Base-by-base conservation (phyloP, 2,329 filamentous ascomycete species). In the Paraphoma sp. region DNA sequence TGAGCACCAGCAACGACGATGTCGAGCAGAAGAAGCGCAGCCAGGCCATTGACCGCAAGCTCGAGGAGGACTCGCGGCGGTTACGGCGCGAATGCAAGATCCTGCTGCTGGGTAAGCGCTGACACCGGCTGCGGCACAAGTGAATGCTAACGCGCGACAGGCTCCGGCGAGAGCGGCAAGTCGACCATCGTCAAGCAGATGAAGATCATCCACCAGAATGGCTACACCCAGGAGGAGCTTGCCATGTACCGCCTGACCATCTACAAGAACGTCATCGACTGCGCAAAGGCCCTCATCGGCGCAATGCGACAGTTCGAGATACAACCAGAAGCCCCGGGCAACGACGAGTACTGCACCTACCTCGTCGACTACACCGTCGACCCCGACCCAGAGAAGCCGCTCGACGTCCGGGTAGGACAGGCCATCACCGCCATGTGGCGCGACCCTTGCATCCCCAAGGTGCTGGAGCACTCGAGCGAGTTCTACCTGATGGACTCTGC, bases 151-250 rank as follows among this genome's bases (percentile, higher is more conserved):
- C 68, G 43, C 43, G 51, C 53, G 31, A 48, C 76, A 97, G 95
- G 95, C 65, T 98, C 95, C 64, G 95, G 95, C 65, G 95, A 99
- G 82, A 98, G 94, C 79, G 95, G 95, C 67, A 99, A 99, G 81
- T 98, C 95, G 56, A 99, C 95, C 9, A 98, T 99, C 71, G 95
- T 99, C 68, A 99, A 99, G 80, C 95, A 99, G 84, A 99, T 99
- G 95, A 99, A 98, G 81, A 99, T 99, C 70, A 98, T 99, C 73
- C 95, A 99, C 75, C 90, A 98, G 71, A 97, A 97, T 80, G 95
- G 95, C 59, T 99, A 99, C 79, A 93, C 92, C 10, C 88, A 92
- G 66, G 94, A 98, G 70, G 95, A 99, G 79, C 84, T 98, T 48
- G 90, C 90, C 71, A 89, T 97, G 75, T 98, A 98, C 81, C 90